These are phyloP conservation scores for Cladosporium sphaerospermum DNA, from an alignment of 2,329 filamentous ascomycete species.

Conservation along the genomic window DNA sequence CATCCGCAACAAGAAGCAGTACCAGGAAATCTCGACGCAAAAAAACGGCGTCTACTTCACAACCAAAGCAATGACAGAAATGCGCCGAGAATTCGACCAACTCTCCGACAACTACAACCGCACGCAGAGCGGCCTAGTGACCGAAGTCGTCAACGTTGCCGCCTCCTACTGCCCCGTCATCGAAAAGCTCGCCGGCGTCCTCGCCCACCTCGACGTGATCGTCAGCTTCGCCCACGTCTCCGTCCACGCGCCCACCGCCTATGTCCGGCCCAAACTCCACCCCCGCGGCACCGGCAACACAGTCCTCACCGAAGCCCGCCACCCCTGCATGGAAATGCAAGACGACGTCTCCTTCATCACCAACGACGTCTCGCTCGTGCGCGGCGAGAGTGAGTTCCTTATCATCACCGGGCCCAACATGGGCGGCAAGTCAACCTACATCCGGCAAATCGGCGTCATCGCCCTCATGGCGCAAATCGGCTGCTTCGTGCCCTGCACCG, in stretches of 20 bases:
- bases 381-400: constrained; percentile 77
- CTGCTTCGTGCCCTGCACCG: constrained; percentile 87
- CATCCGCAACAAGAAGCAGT: constrained; percentile 84
- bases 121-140: constrained; percentile 84
- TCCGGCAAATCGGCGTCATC: constrained; percentile 93
- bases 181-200: constrained; percentile 77
- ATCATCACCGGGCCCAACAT: constrained; percentile 98
- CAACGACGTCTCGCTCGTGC: constrained; percentile 80
- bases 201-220: constrained; percentile 92
- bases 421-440: constrained; percentile 98
- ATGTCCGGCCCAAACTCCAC: constrained; percentile 87
- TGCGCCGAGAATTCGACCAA: constrained; percentile 88
- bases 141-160: constrained; percentile 86
- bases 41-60: constrained; percentile 99
- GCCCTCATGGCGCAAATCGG: constrained; percentile 96
- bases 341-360: constrained; percentile 98
- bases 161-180: constrained; percentile 91
- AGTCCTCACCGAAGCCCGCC: constrained; percentile 82
- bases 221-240: constrained; percentile 89
- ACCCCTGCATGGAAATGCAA: constrained; percentile 98
- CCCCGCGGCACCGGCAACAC: constrained; percentile 82
- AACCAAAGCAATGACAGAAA: constrained; percentile 69
- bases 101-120: constrained; percentile 91
- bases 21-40: constrained; percentile 93
- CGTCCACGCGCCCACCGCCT: constrained; percentile 84